Conservation (phyloP, 495 filamentous ascomycete species). For the Margaritispora aquatica region DNA sequence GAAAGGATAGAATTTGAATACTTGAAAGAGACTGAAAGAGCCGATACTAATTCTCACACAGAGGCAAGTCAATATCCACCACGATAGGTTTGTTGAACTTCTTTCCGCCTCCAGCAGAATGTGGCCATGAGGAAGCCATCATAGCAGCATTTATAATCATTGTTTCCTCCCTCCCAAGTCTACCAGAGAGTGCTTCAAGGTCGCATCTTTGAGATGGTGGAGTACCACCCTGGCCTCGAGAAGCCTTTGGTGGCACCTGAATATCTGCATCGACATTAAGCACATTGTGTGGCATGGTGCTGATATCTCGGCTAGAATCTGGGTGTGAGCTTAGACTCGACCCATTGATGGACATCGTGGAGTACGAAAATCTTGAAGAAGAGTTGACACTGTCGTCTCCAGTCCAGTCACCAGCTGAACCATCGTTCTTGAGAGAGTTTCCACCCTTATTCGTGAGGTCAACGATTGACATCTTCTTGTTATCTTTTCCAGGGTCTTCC, state of each 20-base stretch:
- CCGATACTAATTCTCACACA: conserved; percentile 24
- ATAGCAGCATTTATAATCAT: conserved; percentile 75
- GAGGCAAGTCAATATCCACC: conserved; percentile 67
- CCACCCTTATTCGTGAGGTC: conserved; percentile 35
- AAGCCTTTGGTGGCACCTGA: conserved; percentile 9
- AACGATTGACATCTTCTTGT: conserved; percentile 53
- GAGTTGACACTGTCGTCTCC: not conserved
- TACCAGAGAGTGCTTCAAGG: conserved; percentile 33
- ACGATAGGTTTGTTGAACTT: conserved; percentile 69
- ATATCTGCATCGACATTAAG: conserved; percentile 7
- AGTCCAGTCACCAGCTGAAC: conserved; percentile 3
- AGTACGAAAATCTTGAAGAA: not conserved
- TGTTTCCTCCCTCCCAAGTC: conserved; percentile 56
- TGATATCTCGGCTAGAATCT: not conserved
- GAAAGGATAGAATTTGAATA: too few species aligned
- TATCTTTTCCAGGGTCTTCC: conserved; percentile 39
- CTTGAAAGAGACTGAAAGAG: not conserved
- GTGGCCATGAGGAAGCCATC: conserved; percentile 60
- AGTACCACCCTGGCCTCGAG: conserved; percentile 31
- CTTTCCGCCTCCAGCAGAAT: conserved; percentile 43
- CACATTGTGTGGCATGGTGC: not conserved
- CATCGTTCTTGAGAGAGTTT: conserved; percentile 25
- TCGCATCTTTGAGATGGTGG: conserved; percentile 35
- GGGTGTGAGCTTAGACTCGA: not conserved
- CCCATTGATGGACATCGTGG: not conserved